These are phyloP conservation scores for Populus davidiana DNA, from an alignment of 345 rosid genomes.

Conservation along the genomic window DNA sequence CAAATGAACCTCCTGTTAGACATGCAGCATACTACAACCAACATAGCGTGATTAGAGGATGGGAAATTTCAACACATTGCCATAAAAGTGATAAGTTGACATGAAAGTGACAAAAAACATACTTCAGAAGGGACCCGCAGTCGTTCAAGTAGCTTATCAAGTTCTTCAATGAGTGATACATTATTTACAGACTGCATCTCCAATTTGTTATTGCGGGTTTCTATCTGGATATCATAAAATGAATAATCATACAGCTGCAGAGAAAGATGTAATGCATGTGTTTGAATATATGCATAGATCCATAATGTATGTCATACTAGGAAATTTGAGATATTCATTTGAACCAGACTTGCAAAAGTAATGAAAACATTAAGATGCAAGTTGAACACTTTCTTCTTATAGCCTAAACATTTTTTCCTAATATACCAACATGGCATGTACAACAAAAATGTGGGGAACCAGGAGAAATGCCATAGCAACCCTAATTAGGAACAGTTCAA, in stretches of 20 bases:
- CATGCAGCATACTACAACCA: slow-evolving; percentile 77
- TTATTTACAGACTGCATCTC: slow-evolving; percentile 98
- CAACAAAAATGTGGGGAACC: slow-evolving; percentile 1
- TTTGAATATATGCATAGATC: slow-evolving; percentile 5
- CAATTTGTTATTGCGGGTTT: slow-evolving; percentile 91
- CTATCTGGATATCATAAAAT: slow-evolving; percentile 57
- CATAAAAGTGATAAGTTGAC: not conserved
- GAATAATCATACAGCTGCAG: slow-evolving; percentile 13
- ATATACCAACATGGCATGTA: not conserved
- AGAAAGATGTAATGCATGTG: slow-evolving; percentile 8
- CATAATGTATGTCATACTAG: not conserved
- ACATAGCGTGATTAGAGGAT: slow-evolving; percentile 26
- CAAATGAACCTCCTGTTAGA: slow-evolving; percentile 86
- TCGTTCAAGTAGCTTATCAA: slow-evolving; percentile 85
- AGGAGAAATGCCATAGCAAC: slow-evolving; percentile 10
- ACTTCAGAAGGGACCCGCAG: slow-evolving; percentile 88
- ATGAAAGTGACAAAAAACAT: slow-evolving; percentile 8
- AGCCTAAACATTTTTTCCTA: not conserved
- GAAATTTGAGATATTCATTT: slow-evolving; percentile 4
- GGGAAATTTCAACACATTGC: slow-evolving; percentile 1
- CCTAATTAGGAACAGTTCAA: slow-evolving; percentile 7
- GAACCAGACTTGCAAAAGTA: not conserved
- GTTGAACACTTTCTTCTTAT: not conserved
- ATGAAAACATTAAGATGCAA: not conserved
- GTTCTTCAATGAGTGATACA: slow-evolving; percentile 83